phyloP scores from a whole-genome alignment of 116 monocot genomes.

The Trichopus zeylanicus region DNA sequence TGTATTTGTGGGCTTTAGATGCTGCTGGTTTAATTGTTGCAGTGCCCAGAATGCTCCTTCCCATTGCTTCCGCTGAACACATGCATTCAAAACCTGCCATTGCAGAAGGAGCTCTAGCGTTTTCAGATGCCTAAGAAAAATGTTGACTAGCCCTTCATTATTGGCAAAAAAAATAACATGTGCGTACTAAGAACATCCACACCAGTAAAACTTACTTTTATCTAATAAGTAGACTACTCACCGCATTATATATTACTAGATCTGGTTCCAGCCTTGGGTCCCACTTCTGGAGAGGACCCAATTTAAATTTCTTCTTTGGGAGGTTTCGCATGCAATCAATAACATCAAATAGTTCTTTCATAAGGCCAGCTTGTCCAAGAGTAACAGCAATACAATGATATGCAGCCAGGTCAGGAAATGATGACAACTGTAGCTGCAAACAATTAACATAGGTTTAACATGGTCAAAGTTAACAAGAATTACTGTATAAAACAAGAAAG shows the following conservation, averaged over 20 bases:
- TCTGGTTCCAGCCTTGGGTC: conserved; percentile 87
- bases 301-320: conserved; percentile 75
- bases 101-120: too few species aligned
- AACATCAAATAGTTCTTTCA: conserved; percentile 96
- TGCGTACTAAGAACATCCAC: too few species aligned
- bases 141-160: too few species aligned
- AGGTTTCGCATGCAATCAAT: conserved; percentile 79
- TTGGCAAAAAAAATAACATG: too few species aligned
- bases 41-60: conserved; percentile 98
- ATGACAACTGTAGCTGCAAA: conserved; percentile 75
- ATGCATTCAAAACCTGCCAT: conserved; percentile 94
- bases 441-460: conserved; percentile 7
- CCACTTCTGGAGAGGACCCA: conserved; percentile 71
- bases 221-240: conserved; percentile 25
- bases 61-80: conserved; percentile 85
- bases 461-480: not conserved
- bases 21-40: conserved; percentile 70
- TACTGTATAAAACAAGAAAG: conserved; percentile 4
- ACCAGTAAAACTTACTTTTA: not conserved
- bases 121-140: too few species aligned
- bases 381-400: conserved; percentile 94
- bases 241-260: conserved; percentile 86
- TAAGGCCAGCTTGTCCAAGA: conserved; percentile 88
- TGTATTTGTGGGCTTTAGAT: conserved; percentile 68
- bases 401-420: conserved; percentile 92